Evolutionary conservation across 441 rosid genomes (phyloP), one percentile per base, ranked within the genome.

Genomic region (Raphanus hybrid): DNA sequence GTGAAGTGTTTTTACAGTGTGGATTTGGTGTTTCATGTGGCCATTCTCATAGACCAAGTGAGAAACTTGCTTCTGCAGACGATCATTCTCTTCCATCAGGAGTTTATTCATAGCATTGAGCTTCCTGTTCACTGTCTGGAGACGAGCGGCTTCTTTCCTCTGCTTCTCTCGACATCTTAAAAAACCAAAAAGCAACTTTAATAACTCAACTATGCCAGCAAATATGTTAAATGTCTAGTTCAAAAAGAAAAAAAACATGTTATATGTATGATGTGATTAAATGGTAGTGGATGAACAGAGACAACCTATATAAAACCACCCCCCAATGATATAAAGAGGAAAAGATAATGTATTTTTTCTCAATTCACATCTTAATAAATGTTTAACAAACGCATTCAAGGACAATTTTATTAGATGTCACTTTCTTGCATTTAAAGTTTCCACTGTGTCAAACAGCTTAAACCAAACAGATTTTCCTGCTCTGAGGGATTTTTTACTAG

Each of bases 61-160:
- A 0, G 98, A 94, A 68, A 94, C 96, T 86, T 94, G 98, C 90
- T 94, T 94, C 89, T 94, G 98, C 68, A 94, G 69, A 54, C 98
- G 91, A 74, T 94, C 98, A 82, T 94, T 94, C 86, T 94, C 98
- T 86, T 94, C 98, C 97, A 94, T 90, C 83, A 94, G 78, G 80
- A 94, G 87, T 82, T 92, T 94, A 81, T 94, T 94, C 97, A 94
- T 92, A 15, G 98, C 94, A 83, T 75, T 63, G 74, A 94, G 89
- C 85, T 94, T 94, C 77, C 89, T 84, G 82, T 94, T 94, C 69
- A 94, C 98, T 1, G 91, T 87, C 75, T 88, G 94, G 72, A 94
- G 96, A 14, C 94, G 95, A 20, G 90, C 90, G 26, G 97, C 84
- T 86, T 94, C 98, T 83, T 92, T 94, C 79, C 96, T 86, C 86